phyloP scores from a whole-genome alignment of 2,329 filamentous ascomycete species.

The Tolypocladium sp. region DNA sequence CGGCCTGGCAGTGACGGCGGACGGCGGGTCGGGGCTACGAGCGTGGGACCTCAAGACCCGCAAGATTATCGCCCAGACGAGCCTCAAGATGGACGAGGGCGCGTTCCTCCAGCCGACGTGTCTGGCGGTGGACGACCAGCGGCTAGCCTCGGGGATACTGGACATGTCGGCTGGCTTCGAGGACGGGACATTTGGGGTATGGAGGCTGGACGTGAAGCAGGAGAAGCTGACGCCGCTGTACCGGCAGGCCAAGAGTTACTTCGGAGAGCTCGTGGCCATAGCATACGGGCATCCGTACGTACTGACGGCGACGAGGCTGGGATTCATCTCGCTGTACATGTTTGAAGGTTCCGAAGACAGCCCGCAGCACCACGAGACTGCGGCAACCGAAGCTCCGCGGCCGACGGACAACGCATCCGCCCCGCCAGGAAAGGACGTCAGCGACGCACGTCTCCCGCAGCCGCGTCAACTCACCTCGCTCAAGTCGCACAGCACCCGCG shows the following conservation, averaged over 20 bases:
- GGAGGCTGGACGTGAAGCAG: constrained; percentile 42
- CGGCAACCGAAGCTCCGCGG: too few relatives aligned
- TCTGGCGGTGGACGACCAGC: constrained; percentile 53
- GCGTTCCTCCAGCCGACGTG: constrained; percentile 43
- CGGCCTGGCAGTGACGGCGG: constrained; percentile 69
- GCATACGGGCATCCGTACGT: constrained; percentile 69
- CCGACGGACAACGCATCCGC: constrained; percentile 1
- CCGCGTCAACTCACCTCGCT: constrained; percentile 61
- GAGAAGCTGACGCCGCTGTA: constrained; percentile 41
- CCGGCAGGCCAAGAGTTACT: constrained; percentile 50
- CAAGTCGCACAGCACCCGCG: constrained; percentile 68
- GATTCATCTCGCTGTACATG: constrained; percentile 68
- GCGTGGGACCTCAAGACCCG: constrained; percentile 68
- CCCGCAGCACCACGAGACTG: neutral
- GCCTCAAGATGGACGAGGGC: constrained; percentile 18
- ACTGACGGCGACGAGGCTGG: constrained; percentile 66
- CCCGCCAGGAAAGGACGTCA: neutral
- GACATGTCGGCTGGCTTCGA: constrained; percentile 61
- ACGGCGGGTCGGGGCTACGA: constrained; percentile 58
- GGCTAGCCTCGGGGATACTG: constrained; percentile 32
- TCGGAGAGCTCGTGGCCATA: constrained; percentile 59
- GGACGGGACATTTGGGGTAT: constrained; percentile 64
- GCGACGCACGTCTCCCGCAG: constrained; percentile 7
- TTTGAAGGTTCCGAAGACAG: constrained; percentile 30
- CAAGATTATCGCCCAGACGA: constrained; percentile 44